Evolutionary conservation across 352 stramenopile species (phyloP).

Genomic region (Globisporangium cylindrosporum): DNA sequence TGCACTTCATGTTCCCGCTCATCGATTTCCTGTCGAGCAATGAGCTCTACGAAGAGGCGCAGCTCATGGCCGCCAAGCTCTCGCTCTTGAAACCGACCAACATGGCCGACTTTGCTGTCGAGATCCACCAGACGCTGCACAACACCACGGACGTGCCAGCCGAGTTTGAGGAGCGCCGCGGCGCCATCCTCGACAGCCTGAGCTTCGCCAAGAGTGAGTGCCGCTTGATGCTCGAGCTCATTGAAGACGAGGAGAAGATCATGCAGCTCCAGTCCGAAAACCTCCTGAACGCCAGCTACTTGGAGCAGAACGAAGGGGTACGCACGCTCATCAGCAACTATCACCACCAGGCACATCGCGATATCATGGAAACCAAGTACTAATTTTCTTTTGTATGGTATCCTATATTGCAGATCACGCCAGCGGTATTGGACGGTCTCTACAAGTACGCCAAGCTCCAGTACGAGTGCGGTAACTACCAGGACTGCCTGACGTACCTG

Average conservation of each 20-base stretch:
- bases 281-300: constrained; percentile 69
- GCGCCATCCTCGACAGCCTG: constrained; percentile 70
- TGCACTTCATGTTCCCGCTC: constrained; percentile 97
- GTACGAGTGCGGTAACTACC: constrained; percentile 97
- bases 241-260: constrained; percentile 86
- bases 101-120: constrained; percentile 97
- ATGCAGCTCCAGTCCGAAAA: constrained; percentile 83
- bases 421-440: constrained; percentile 87
- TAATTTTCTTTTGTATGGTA: constrained; percentile 1
- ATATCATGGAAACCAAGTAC: neutral
- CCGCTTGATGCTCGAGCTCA: constrained; percentile 73
- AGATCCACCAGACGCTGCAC: constrained; percentile 94
- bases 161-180: constrained; percentile 81
- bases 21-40: constrained; percentile 93
- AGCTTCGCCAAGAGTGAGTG: constrained; percentile 77
- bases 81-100: constrained; percentile 93
- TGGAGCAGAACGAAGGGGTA: constrained; percentile 84
- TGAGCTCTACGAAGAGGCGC: constrained; percentile 90
- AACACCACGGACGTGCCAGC: constrained; percentile 66
- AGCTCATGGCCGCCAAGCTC: constrained; percentile 90
- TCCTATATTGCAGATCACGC: constrained; percentile 62
- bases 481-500: constrained; percentile 88
- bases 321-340: constrained; percentile 2
- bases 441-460: constrained; percentile 96
- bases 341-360: neutral